Conservation (phyloP, 495 filamentous ascomycete species). For the Talaromyces trachyspermus region DNA sequence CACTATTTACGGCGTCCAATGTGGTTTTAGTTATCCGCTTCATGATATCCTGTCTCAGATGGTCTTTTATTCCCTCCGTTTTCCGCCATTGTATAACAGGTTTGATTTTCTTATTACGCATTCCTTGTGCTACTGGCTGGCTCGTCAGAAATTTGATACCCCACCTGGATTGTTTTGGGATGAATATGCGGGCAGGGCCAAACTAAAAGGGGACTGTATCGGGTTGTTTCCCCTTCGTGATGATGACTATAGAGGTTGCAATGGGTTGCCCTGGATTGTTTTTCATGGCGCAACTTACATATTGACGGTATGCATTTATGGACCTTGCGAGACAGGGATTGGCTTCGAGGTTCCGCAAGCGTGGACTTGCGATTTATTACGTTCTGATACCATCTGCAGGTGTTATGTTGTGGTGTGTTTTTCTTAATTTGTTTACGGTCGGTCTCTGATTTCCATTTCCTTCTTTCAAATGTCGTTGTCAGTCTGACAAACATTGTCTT, state of each 20-base stretch:
- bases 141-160: constrained; percentile 26
- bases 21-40: constrained; percentile 3
- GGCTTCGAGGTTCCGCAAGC: neutral
- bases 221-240: constrained; percentile 18
- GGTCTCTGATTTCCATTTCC: neutral
- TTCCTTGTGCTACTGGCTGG: constrained; percentile 14
- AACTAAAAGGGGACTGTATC: constrained; percentile 14
- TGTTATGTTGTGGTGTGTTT: constrained; percentile 1
- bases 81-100: constrained; percentile 34
- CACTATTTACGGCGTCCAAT: constrained; percentile 11
- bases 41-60: constrained; percentile 13
- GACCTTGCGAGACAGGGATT: constrained; percentile 4
- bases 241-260: constrained; percentile 5
- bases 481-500: constrained; percentile 12
- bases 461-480: neutral
- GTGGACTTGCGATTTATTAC: neutral
- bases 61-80: constrained; percentile 5
- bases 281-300: neutral
- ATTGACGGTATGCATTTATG: constrained; percentile 1
- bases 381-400: constrained; percentile 7
- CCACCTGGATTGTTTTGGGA: constrained; percentile 15
- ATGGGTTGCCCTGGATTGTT: neutral
- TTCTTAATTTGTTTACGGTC: neutral
- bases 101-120: constrained; percentile 18
- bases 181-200: constrained; percentile 19